These are phyloP conservation scores for Botrytis porri DNA, from an alignment of 2,329 filamentous ascomycete species.

Conservation along the genomic window DNA sequence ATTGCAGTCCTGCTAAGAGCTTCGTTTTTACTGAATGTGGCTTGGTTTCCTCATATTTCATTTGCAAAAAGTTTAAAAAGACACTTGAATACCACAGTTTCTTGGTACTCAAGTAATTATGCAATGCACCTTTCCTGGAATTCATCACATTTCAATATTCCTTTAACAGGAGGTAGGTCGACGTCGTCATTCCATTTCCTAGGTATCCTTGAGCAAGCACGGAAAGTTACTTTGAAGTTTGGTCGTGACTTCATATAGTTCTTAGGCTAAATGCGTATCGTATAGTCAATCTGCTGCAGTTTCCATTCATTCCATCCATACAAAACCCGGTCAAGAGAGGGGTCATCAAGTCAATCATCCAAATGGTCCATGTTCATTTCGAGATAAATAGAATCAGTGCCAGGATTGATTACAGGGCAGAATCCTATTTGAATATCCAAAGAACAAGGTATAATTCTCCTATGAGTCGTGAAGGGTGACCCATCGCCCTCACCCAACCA, in stretches of 20 bases:
- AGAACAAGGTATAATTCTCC: background rate
- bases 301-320: background rate
- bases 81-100: background rate
- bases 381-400: background rate
- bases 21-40: conserved; percentile 9
- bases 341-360: background rate
- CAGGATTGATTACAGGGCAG: background rate
- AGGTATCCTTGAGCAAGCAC: background rate
- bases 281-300: background rate
- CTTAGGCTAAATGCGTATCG: background rate
- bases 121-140: background rate
- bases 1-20: conserved; percentile 2
- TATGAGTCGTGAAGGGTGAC: conserved; percentile 6
- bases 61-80: background rate
- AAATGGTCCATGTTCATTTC: conserved; percentile 2
- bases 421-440: background rate
- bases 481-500: background rate
- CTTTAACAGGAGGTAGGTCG: background rate
- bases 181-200: conserved; percentile 8
- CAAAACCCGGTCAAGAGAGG: conserved; percentile 4
- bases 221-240: background rate
- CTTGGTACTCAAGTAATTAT: background rate
- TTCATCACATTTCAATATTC: background rate
- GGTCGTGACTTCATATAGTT: background rate
- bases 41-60: background rate